These are phyloP conservation scores for Pseudogymnoascus sp. DNA, from an alignment of 2,329 filamentous ascomycete species.

Conservation along the genomic window DNA sequence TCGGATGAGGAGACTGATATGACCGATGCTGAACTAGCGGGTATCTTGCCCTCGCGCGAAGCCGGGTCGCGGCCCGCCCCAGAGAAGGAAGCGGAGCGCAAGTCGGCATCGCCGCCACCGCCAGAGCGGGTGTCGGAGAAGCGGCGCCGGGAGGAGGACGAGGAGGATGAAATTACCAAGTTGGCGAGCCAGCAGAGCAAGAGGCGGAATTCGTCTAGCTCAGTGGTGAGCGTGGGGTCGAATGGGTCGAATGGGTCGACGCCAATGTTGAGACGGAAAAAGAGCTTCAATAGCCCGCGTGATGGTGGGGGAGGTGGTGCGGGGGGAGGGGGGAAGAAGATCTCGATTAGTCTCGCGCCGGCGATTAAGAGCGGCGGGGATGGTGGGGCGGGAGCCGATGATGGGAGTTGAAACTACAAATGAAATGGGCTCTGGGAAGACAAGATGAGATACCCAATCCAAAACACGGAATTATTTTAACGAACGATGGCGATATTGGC, in stretches of 20 bases:
- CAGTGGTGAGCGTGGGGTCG: slow-evolving; percentile 27
- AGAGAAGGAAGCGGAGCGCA: not conserved
- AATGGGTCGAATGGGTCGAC: slow-evolving; percentile 23
- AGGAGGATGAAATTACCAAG: slow-evolving; percentile 86
- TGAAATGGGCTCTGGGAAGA: not conserved
- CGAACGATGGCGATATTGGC: not conserved
- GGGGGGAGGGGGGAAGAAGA: slow-evolving; percentile 36
- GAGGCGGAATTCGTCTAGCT: slow-evolving; percentile 46
- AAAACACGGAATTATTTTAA: not conserved
- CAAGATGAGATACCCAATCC: not conserved
- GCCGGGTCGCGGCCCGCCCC: slow-evolving; percentile 29
- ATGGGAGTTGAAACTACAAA: slow-evolving; percentile 15
- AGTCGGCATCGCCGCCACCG: slow-evolving; percentile 33
- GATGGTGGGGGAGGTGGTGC: slow-evolving; percentile 30
- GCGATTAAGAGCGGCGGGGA: slow-evolving; percentile 27
- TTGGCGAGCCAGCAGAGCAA: slow-evolving; percentile 51
- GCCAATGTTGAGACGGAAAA: slow-evolving; percentile 36
- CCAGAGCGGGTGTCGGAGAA: slow-evolving; percentile 81
- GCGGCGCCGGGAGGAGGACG: slow-evolving; percentile 82
- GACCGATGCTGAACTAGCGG: slow-evolving; percentile 14
- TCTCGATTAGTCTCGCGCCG: slow-evolving; percentile 48
- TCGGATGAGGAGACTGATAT: slow-evolving; percentile 83
- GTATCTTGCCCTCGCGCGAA: slow-evolving; percentile 20
- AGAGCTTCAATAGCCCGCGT: slow-evolving; percentile 34
- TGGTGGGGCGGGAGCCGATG: slow-evolving; percentile 18